These are phyloP conservation scores for Rhodofomes roseus DNA, from an alignment of 1,284 basidiomycete species.

Conservation along the genomic window DNA sequence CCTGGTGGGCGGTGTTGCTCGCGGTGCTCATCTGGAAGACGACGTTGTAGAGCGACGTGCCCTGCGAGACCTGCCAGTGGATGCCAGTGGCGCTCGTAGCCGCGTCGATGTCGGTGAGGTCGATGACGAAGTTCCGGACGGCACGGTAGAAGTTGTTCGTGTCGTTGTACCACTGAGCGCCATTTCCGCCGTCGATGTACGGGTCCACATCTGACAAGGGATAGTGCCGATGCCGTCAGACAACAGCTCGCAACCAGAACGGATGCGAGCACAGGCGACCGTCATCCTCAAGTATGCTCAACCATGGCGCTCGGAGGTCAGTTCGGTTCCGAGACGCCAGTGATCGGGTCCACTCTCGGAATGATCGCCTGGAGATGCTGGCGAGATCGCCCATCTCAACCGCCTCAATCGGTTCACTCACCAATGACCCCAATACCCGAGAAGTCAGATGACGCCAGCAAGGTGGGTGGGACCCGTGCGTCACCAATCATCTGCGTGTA, in stretches of 20 bases:
- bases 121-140: conserved; percentile 60
- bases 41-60: conserved; percentile 64
- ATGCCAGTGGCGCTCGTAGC: conserved; percentile 53
- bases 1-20: conserved; percentile 52
- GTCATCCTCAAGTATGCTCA: too few species aligned
- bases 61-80: conserved; percentile 79
- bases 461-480: conserved; percentile 53
- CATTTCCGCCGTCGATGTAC: conserved; percentile 42
- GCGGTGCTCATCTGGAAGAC: conserved; percentile 61
- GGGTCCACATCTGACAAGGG: conserved; percentile 53
- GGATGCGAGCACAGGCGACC: background rate
- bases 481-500: conserved; percentile 68
- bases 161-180: conserved; percentile 54
- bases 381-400: background rate
- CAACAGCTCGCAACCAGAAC: too few species aligned
- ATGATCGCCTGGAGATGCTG: too few species aligned
- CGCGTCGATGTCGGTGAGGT: conserved; percentile 45
- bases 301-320: too few species aligned
- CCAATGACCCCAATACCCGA: conserved; percentile 69
- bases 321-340: background rate
- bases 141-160: conserved; percentile 71
- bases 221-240: background rate
- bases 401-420: conserved; percentile 21
- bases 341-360: too few species aligned
- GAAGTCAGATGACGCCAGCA: conserved; percentile 56